Base-by-base conservation (phyloP, 2,329 filamentous ascomycete genomes). In the Pseudocercospora vitis region DNA sequence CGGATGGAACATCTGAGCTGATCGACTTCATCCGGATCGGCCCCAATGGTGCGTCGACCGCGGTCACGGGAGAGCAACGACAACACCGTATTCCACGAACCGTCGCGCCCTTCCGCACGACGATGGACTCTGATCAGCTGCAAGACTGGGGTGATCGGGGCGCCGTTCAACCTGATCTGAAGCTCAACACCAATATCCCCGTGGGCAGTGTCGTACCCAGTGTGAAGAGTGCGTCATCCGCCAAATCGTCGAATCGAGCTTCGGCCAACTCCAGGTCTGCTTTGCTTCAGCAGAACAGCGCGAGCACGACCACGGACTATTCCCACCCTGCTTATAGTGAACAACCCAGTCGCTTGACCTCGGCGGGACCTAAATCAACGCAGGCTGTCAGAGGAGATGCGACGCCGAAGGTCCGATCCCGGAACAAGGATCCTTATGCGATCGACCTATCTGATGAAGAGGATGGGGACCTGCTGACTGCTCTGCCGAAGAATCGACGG, bases 1-100 rank as follows among this genome's bases (percentile, higher is more conserved):
- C 84, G 12, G 79, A 84, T 46, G 85, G 86, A 60, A 95, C 86
- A 52, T 88, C 89, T 9, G 94, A 96, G 56, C 76, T 99, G 53
- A 96, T 96, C 61, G 91, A 97, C 68, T 97, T 99, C 70, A 95
- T 99, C 60, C 86, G 91, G 40, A 86, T 89, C 68, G 92, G 91
- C 0, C 91, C 91, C 2, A 37, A 59, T 29, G 74, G 76, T 28
- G 78, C 77, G 37, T 78, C 79, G 21, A 28, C 50, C 14, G 14
- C 47, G 16, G 33, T 28, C 14, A 12, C 32, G 16, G 40, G 53
- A 18, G 39, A 55, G 16, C 51, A 44, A 8, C 53, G 57, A 24
- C 81, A 81, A 58, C 88, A 84, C 54, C 84, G 89, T 19, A 94
- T 95, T 57, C 87, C 90, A 35, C 85, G 88, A 14, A 83, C 82